Conservation (phyloP, 2,329 filamentous ascomycete species). For the Trichophyton equinum region DNA sequence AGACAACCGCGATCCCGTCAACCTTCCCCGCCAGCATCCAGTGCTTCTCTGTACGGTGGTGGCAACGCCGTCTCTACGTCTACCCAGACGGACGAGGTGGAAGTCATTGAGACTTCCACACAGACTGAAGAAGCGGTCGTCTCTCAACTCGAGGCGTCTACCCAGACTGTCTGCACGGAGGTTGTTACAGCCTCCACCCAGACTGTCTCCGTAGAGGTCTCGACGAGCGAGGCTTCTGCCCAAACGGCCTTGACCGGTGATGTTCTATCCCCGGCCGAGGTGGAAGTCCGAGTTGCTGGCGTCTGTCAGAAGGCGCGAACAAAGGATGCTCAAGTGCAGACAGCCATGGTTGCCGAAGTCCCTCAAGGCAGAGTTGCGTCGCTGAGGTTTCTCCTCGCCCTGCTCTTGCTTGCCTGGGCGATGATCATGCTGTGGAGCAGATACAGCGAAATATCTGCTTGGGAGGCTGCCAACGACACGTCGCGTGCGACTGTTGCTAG, state of each 20-base stretch:
- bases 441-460: neutral
- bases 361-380: constrained; percentile 4
- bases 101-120: constrained; percentile 7
- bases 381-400: constrained; percentile 3
- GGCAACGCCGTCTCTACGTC: constrained; percentile 2
- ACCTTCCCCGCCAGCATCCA: constrained; percentile 1
- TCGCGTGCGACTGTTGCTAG: constrained; percentile 5
- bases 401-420: constrained; percentile 12
- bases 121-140: constrained; percentile 6
- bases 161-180: constrained; percentile 5
- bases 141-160: neutral
- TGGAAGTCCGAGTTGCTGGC: constrained; percentile 5
- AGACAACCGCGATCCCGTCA: neutral
- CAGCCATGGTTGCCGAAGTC: constrained; percentile 7
- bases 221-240: neutral
- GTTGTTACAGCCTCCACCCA: constrained; percentile 7
- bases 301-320: neutral
- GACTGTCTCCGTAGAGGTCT: constrained; percentile 4
- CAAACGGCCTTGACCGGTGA: constrained; percentile 3
- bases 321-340: constrained; percentile 11
- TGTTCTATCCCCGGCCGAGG: constrained; percentile 5
- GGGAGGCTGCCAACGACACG: constrained; percentile 13
- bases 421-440: constrained; percentile 7
- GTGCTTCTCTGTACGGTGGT: constrained; percentile 5
- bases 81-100: constrained; percentile 4